Conservation (phyloP, 192 early-diverging fungal genomes). For the Coemansia sp. region DNA sequence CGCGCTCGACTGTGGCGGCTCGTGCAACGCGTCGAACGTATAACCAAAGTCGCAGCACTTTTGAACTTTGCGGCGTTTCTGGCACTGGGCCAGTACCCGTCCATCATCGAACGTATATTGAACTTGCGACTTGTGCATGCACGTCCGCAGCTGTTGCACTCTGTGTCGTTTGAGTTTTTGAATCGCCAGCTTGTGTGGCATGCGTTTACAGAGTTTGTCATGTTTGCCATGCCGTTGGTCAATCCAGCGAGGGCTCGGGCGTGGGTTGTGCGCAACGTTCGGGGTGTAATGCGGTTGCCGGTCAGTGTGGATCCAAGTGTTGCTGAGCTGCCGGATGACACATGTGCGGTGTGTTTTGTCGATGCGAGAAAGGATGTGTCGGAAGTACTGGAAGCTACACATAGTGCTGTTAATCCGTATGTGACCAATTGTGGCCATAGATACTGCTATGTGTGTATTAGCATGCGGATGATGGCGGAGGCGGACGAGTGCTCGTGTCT, state of each 20-base stretch:
- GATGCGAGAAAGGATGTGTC: conserved; percentile 1
- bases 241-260: conserved; percentile 55
- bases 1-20: conserved; percentile 59
- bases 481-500: conserved; percentile 72
- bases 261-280: conserved; percentile 35
- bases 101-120: conserved; percentile 74
- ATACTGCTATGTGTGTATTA: conserved; percentile 92
- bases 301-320: conserved; percentile 32
- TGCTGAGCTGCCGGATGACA: conserved; percentile 61
- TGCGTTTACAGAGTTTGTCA: conserved; percentile 87
- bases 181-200: conserved; percentile 95
- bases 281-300: conserved; percentile 50
- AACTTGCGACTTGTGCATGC: conserved; percentile 82
- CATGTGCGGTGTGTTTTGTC: conserved; percentile 75
- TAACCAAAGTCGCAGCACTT: conserved; percentile 62
- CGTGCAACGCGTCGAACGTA: conserved; percentile 62
- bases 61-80: conserved; percentile 85
- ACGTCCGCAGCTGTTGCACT: conserved; percentile 68
- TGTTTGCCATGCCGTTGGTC: conserved; percentile 81
- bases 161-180: conserved; percentile 89
- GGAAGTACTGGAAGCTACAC: conserved; percentile 16
- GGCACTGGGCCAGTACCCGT: conserved; percentile 79
- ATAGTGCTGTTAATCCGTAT: conserved; percentile 66
- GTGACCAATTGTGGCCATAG: conserved; percentile 78
- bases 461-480: conserved; percentile 70